phyloP scores from a whole-genome alignment of 208 protist species.

The Crithidia sp. region DNA sequence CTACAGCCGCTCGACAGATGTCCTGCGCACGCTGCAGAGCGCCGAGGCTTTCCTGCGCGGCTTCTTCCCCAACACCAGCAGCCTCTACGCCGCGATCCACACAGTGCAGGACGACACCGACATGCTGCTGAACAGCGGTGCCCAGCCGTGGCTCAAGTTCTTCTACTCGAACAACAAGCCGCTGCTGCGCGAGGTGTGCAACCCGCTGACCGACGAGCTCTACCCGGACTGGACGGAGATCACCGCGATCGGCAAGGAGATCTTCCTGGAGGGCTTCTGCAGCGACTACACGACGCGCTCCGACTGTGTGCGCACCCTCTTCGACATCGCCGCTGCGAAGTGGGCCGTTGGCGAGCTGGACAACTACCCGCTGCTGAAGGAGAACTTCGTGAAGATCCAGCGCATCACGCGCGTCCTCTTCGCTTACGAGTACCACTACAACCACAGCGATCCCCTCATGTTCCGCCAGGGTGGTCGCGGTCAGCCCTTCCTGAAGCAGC shows the following conservation, averaged over 20 bases:
- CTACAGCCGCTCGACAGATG: constrained; percentile 66
- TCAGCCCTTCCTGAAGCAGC: constrained; percentile 43
- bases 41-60: constrained; percentile 52
- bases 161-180: constrained; percentile 35
- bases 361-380: constrained; percentile 31
- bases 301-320: constrained; percentile 46
- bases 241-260: constrained; percentile 44
- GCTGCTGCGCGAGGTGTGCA: constrained; percentile 35
- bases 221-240: constrained; percentile 42
- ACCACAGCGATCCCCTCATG: constrained; percentile 39
- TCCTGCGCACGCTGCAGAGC: constrained; percentile 66
- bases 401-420: constrained; percentile 31
- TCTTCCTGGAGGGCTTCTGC: constrained; percentile 55
- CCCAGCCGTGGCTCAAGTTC: constrained; percentile 30
- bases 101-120: constrained; percentile 33
- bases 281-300: constrained; percentile 42
- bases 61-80: constrained; percentile 41
- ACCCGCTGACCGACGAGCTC: constrained; percentile 41
- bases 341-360: constrained; percentile 25
- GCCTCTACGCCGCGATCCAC: constrained; percentile 62
- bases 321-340: constrained; percentile 60
- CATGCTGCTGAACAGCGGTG: constrained; percentile 44
- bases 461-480: constrained; percentile 53
- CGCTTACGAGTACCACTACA: constrained; percentile 45
- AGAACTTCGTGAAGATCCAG: constrained; percentile 45